Percentiles rank a stretch among this genome's conserved stretches.
Conservation (phyloP, 345 rosid species). For the Linum usitatissimum region DNA sequence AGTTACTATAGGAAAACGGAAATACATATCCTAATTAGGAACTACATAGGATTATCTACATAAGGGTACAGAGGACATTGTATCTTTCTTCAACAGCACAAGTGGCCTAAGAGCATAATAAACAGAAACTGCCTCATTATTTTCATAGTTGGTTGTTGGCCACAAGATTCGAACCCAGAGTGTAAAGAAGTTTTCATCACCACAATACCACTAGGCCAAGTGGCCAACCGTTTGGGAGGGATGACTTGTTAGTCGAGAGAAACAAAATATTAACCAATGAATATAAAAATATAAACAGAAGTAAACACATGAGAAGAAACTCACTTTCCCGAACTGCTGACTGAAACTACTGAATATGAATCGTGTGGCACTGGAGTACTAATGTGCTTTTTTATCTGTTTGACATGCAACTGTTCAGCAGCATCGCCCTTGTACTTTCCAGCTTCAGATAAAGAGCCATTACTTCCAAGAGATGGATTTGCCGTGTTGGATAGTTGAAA, state of each 20-base stretch:
- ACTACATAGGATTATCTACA: no score
- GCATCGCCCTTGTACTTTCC: slow-evolving; percentile 76
- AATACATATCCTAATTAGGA: no score
- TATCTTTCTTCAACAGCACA: background rate
- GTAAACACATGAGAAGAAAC: slow-evolving; percentile 18
- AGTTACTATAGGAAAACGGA: no score
- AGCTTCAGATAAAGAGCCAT: slow-evolving; percentile 71
- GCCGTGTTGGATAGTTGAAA: slow-evolving; percentile 74
- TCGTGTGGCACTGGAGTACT: slow-evolving; percentile 95
- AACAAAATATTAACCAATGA: background rate
- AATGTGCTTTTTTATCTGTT: slow-evolving; percentile 78
- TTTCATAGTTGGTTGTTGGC: no score
- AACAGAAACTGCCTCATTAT: slow-evolving; percentile 6
- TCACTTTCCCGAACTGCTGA: slow-evolving; percentile 98
- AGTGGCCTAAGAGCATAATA: background rate
- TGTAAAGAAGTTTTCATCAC: no score
- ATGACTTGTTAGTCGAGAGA: background rate
- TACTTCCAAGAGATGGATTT: slow-evolving; percentile 83
- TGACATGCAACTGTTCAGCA: slow-evolving; percentile 61
- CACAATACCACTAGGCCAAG: no score
- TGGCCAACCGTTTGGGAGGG: no score
- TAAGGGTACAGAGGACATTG: background rate
- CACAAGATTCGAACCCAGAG: no score
- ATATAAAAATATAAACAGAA: slow-evolving; percentile 1
- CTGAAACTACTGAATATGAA: slow-evolving; percentile 88